Evolutionary conservation across 2,329 filamentous ascomycete species (phyloP), one percentile per base, ranked within the genome.

Genomic region (Fusarium burgessii): DNA sequence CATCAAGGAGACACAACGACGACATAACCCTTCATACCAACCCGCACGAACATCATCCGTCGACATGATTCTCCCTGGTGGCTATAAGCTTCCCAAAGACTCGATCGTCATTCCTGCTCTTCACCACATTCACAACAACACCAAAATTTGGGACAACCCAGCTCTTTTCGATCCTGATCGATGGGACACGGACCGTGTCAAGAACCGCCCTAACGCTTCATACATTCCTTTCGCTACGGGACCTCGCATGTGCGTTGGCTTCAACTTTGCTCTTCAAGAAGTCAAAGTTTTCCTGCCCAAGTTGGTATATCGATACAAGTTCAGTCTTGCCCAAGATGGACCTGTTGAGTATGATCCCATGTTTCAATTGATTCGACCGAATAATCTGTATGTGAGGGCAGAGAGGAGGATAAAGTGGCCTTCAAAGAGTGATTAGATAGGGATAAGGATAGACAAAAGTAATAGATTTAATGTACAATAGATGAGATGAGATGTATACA

Each of bases 191-290:
- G 84, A 86, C 0, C 78, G 81, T 15, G 87, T 88, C 58, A 88
- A 87, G 80, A 83, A 82, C 69, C 76, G 83, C 4, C 86, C 85
- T 47, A 82, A 83, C 33, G 84, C 82, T 3, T 80, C 85, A 0
- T 91, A 90, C 71, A 80, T 87, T 6, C 89, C 89, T 0, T 91
- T 91, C 68, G 88, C 85, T 0, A 80, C 84, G 1, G 89, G 89
- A 0, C 85, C 82, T 0, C 81, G 89, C 3, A 85, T 84, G 79
- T 91, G 89, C 66, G 87, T 91, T 59, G 89, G 89, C 0, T 90
- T 90, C 83, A 91, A 90, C 78, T 90, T 91, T 76, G 89, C 88
- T 0, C 79, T 91, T 10, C 84, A 86, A 63, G 88, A 91, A 77
- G 82, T 90, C 63, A 90, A 90, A 80, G 82, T 89, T 7, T 85